Evolutionary conservation across 345 rosid genomes (phyloP).

Genomic region (Eucalyptus sp.): DNA sequence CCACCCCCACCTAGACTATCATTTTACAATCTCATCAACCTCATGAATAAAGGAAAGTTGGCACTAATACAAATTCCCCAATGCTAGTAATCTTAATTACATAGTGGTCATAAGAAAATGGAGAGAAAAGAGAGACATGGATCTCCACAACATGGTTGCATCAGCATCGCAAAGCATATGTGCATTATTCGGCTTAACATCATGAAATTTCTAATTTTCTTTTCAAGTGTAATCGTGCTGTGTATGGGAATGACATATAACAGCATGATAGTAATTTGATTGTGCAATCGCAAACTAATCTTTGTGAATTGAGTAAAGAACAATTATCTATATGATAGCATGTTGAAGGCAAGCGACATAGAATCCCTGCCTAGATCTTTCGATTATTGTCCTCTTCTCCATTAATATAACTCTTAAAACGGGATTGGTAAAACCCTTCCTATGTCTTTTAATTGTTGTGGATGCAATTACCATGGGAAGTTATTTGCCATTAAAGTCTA

Average conservation of each 20-base stretch:
- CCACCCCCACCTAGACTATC: rapidly evolving
- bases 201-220: rapidly evolving
- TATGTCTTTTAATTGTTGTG: background rate
- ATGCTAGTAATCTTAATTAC: no score
- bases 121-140: background rate
- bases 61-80: background rate
- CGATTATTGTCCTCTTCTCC: background rate
- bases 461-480: background rate
- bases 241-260: rapidly evolving
- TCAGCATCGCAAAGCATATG: background rate
- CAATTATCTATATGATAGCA: background rate
- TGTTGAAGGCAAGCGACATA: rapidly evolving
- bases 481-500: no score
- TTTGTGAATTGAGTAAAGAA: background rate
- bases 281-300: background rate
- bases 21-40: background rate
- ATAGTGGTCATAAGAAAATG: background rate
- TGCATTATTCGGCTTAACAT: background rate
- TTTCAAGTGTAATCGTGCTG: no score
- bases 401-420: background rate
- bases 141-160: rapidly evolving
- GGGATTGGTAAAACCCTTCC: background rate
- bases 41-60: background rate
- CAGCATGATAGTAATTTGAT: background rate
- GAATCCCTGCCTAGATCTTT: background rate